Evolutionary conservation across 345 rosid species (phyloP), one percentile per base, ranked within the genome.

Genomic region (Linum usitatissimum): DNA sequence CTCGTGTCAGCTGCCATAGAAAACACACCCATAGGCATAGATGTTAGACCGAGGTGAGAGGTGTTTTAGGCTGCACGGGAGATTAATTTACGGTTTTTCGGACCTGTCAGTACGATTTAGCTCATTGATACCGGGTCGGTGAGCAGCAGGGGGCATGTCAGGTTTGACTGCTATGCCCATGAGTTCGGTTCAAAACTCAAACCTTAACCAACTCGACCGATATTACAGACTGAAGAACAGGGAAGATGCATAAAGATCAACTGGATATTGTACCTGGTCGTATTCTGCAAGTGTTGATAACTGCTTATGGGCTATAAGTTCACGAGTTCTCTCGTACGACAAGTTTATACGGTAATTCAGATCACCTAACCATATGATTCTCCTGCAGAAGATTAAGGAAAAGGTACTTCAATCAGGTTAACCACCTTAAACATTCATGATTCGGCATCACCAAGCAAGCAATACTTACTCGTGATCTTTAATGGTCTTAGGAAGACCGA

Each of bases 331-430:
- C 62, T 89, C 89, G 63, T 34, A 34, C 8, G 38, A 34, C 38
- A 34, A 61, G 73, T 83, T 89, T 70, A 92, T 80, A 15, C 99
- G 83, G 69, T 89, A 92, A 72, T 92, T 92, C 68, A 92, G 78
- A 77, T 92, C 99, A 19, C 99, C 99, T 60, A 92, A 70, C 99
- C 97, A 93, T 39, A 93, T 78, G 56, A 93, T 77, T 78, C 79
- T 76, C 57, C 99, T 93, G 90, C 79, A 78, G 59, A 69, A 57
- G 21, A 57, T 42, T 23, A 23, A 23, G 2, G 28, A 65, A n/a
- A 13, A 9, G 31, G 40, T 21, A 60, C 66, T 19, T 53, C 5
- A 8, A 45, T 45, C 51, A 45, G 55, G 51, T 67, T 51, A 71
- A 59, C 61, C 6, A 56, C 48, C 18, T 18, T 6, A 45, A 45